Base-by-base conservation (phyloP, 805 yeast genomes). In the Saturnispora besseyi region DNA sequence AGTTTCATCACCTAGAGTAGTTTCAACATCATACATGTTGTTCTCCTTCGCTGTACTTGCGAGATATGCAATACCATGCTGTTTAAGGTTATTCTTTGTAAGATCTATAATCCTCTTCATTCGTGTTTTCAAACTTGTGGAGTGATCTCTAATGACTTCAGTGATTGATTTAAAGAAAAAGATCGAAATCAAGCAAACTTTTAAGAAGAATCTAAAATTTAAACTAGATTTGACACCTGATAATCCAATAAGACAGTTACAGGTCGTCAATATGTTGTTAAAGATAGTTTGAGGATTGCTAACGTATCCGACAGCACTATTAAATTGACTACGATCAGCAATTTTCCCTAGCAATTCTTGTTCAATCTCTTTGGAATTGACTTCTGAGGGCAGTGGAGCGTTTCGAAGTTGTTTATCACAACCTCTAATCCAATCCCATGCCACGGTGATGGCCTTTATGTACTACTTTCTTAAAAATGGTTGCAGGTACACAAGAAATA, bases 401-500 rank as follows among this genome's bases (percentile, higher is more conserved):
- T 12, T 4, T 24, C 24, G 11, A 22, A 6, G 12, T 22, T n/a
- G 15, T 12, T 31, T 8, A 9, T 30, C 11, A n/a, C 33, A 22
- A 1, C 15, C 11, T 40, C 42, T 18, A 15, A 47, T 18, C 13
- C 26, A 34, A 26, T 47, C 45, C 9, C 33, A 8, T 4, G 50
- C 50, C 15, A 22, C 5, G 12, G 41, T 22, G 5, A 41, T 41
- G 4, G 45, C 29, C 7, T 22, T 41, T 21, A 29, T 8, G 32
- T 29, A 47, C 50, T 45, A 47, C 9, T 26, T 26, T 4, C 18
- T 26, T 12, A 47, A 33, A 8, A 11, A 18, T 10, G 21, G 29
- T 12, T 47, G 50, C 41, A 47, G 41, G 18, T 21, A 41, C 6
- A 41, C 9, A 21, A 22, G 41, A 34, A 47, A 47, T 12, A 31